A percentile compares a stretch with the other conserved stretches of the same genome.
Evolutionary conservation across 192 early-diverging fungal genomes (phyloP).

Genomic region (Backusella luteola): DNA sequence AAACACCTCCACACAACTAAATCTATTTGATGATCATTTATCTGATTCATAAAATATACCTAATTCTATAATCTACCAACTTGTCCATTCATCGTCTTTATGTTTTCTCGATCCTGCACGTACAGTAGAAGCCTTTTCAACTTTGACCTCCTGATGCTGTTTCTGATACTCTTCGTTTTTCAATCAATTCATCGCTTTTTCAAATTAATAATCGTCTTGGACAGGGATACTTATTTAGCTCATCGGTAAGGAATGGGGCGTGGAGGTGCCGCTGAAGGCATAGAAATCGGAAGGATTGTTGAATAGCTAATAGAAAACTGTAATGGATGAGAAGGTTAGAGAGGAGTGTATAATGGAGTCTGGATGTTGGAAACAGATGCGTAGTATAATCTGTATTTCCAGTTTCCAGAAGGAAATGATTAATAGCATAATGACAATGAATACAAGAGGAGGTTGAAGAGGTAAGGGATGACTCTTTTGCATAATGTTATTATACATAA

Average conservation of each 20-base stretch:
- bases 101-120: neutral
- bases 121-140: neutral
- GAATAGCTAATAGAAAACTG: neutral
- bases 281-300: neutral
- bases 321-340: too few relatives aligned
- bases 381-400: too few relatives aligned
- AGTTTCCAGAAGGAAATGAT: too few relatives aligned
- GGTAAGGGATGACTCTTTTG: too few relatives aligned
- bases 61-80: too few relatives aligned
- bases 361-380: too few relatives aligned
- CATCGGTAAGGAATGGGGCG: neutral
- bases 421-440: too few relatives aligned
- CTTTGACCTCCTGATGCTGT: neutral
- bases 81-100: neutral
- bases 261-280: neutral
- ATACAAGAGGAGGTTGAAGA: too few relatives aligned
- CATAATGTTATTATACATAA: too few relatives aligned
- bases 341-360: too few relatives aligned
- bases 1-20: neutral
- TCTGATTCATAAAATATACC: neutral
- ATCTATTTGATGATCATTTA: neutral
- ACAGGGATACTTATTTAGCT: neutral
- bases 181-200: neutral
- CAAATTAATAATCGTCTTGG: neutral
- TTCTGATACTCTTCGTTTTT: neutral